Evolutionary conservation across 177 flowering plant genomes (phyloP).

Genomic region (Telopea speciosissima): DNA sequence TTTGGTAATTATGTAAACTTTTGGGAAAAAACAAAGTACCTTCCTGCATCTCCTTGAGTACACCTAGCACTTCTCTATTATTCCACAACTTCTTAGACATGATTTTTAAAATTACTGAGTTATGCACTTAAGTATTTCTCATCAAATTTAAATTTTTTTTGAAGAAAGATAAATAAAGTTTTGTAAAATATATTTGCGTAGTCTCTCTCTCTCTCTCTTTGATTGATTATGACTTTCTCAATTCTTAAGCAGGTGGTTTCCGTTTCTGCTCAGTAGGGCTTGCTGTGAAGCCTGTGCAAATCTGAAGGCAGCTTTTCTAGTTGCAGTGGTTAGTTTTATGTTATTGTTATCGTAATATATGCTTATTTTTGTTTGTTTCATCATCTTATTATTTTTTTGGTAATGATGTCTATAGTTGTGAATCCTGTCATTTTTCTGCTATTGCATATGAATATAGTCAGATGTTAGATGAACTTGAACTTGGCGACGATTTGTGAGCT

Average conservation of each 20-base stretch:
- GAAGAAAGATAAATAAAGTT: no score
- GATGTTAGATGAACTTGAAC: no score
- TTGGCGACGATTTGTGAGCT: no score
- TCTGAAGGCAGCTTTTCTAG: constrained; percentile 92
- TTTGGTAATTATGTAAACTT: neutral
- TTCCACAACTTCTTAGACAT: neutral
- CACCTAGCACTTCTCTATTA: neutral
- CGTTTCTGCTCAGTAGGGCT: constrained; percentile 70
- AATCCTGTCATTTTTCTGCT: no score
- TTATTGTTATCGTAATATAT: neutral
- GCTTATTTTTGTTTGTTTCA: neutral
- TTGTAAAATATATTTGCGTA: no score
- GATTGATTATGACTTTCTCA: neutral
- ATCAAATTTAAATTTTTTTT: neutral
- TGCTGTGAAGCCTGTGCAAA: constrained; percentile 98
- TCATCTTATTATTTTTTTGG: no score
- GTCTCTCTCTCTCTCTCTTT: neutral
- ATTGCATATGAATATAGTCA: no score
- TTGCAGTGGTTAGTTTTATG: constrained; percentile 78
- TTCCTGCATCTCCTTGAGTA: neutral
- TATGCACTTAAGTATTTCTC: neutral
- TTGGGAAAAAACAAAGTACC: neutral
- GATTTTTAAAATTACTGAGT: neutral
- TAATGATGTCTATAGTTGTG: no score
- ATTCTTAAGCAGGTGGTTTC: constrained; percentile 73